Evolutionary conservation across 805 yeast species (phyloP).

Genomic region (Zygotorulaspora danielsina): DNA sequence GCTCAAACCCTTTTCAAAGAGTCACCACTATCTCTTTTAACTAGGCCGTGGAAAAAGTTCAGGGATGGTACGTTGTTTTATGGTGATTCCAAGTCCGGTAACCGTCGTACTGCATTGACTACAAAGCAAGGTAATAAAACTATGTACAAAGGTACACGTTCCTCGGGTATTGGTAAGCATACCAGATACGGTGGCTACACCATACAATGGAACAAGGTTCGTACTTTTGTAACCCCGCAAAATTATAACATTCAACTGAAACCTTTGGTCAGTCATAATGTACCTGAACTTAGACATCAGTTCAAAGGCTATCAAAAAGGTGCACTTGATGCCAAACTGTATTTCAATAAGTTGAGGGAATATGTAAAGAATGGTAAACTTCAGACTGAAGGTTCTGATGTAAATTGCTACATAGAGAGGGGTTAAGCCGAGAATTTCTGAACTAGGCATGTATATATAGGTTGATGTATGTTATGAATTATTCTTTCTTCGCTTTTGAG

Average conservation of each 20-base stretch:
- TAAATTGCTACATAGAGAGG: constrained; percentile 28
- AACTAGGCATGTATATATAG: constrained; percentile 2
- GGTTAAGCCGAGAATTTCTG: constrained; percentile 19
- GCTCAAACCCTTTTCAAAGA: constrained; percentile 44
- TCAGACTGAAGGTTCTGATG: constrained; percentile 32
- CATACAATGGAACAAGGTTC: constrained; percentile 78
- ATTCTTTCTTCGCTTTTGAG: not conserved
- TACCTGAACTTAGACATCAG: constrained; percentile 64
- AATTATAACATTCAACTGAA: constrained; percentile 46
- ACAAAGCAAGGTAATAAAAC: constrained; percentile 94
- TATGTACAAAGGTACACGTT: constrained; percentile 93
- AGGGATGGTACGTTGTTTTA: constrained; percentile 81
- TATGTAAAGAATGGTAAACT: constrained; percentile 70
- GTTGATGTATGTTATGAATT: not conserved
- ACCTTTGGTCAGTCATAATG: constrained; percentile 73
- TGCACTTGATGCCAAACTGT: constrained; percentile 67
- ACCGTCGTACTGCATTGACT: constrained; percentile 77
- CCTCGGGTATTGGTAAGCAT: constrained; percentile 85
- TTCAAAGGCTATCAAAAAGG: constrained; percentile 69
- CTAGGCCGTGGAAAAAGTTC: constrained; percentile 86
- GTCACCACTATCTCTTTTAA: constrained; percentile 46
- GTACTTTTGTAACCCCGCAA: constrained; percentile 83
- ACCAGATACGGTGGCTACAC: constrained; percentile 70
- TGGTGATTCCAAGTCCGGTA: constrained; percentile 72
- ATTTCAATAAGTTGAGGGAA: constrained; percentile 66